Base-by-base conservation (phyloP, 1,284 basidiomycete species). In the Golubevia sp. region DNA sequence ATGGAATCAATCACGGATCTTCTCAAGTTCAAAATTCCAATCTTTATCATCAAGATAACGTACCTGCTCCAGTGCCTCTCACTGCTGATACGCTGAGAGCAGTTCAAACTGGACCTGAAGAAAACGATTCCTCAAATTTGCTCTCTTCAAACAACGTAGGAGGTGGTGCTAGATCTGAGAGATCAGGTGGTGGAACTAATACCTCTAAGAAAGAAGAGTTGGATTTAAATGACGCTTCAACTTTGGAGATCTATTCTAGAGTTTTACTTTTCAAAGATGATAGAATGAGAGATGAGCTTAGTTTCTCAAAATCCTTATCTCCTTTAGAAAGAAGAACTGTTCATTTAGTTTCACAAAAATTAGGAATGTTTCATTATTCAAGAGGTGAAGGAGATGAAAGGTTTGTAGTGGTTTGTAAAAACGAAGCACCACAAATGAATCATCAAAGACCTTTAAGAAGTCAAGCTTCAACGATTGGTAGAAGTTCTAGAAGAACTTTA, bases 181-280 rank as follows among this genome's bases (percentile, higher is more conserved):
- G 38, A 44, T 44, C 38, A 44, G 38, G 38, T 44, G 38, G 38
- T 44, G 38, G 38, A 44, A 44, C 38, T 13, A 44, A 18, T 15
- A 18, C 30, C 11, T 34, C 30, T 11, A 34, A 34, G 30, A 34
- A 34, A 11, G 30, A 87, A 75, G 91, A 92, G 83, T 88, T 99
- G 61, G 96, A 99, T 84, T 87, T 99, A 76, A 98, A 99, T 80
- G 96, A 99, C 84, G 91, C 95, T 1, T 90, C 91, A 38, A 96
- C 94, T 7, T 87, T 99, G 70, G 94, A 98, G 84, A 97, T 99
- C 74, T 99, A 98, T 84, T 98, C 96, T 62, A 89, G 95, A 70
- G 93, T 98, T 61, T 86, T 98, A 54, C 88, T 98, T 50, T 99
- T 99, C 90, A 97, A 97, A 86, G 95, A 97, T 77, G 96, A 99